phyloP scores from a whole-genome alignment of 306 rosid species.

The Hippophae rhamnoides region DNA sequence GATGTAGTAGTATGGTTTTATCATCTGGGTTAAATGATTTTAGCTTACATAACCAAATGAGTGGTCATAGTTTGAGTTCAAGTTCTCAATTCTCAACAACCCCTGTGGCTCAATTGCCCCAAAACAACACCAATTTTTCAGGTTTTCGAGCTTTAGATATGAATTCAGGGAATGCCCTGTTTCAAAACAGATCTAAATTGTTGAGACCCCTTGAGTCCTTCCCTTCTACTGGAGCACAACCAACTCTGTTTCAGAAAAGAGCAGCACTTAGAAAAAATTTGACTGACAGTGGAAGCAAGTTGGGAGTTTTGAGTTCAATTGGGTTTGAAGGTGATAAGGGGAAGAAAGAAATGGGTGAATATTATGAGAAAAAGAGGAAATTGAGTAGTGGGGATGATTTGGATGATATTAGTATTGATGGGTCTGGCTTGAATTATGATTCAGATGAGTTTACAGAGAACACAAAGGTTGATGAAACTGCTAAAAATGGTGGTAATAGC shows the following conservation, averaged over 20 bases:
- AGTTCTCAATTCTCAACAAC: conserved; percentile 29
- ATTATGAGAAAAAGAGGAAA: conserved; percentile 39
- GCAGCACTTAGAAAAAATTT: conserved; percentile 32
- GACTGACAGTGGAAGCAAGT: conserved; percentile 25
- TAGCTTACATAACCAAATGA: conserved; percentile 24
- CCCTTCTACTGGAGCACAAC: conserved; percentile 46
- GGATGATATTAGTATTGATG: conserved; percentile 54
- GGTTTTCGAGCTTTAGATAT: conserved; percentile 39
- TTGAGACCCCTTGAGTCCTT: conserved; percentile 46
- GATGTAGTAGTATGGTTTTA: conserved; percentile 9
- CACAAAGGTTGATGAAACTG: conserved; percentile 33
- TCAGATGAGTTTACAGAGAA: conserved; percentile 57
- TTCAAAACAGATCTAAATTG: conserved; percentile 32
- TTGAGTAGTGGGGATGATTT: conserved; percentile 35
- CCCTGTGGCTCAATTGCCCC: not conserved
- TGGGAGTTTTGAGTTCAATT: conserved; percentile 23
- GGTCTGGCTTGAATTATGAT: conserved; percentile 66
- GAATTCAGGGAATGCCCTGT: conserved; percentile 35
- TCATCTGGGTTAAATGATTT: conserved; percentile 32
- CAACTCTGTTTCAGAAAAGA: conserved; percentile 76
- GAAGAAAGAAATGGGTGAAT: conserved; percentile 17
- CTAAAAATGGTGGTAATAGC: conserved; percentile 35
- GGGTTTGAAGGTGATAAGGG: not conserved
- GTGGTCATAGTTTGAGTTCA: conserved; percentile 30
- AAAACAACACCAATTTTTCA: not conserved